Base-by-base conservation (phyloP, 176 grass and related monocot genomes). In the Phragmites australis region DNA sequence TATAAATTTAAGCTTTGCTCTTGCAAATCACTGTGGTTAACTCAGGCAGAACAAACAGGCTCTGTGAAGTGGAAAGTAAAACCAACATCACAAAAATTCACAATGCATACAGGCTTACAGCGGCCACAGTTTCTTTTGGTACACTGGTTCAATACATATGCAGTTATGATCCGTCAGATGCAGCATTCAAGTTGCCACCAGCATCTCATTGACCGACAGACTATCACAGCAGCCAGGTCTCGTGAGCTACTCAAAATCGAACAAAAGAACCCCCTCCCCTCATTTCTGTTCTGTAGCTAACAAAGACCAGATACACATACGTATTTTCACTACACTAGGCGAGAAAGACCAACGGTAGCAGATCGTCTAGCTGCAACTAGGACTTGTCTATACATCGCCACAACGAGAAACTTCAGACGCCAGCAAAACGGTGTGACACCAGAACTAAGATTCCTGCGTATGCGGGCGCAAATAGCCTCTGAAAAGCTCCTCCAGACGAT, bases 161-260 rank as follows among this genome's bases (percentile, higher is more conserved):
- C 19, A 71, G 71, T 81, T 81, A 54, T 71, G 71, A 54, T 56
- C 15, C 45, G 39, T 85, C 77, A 81, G 65, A 65, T n/a, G 25
- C 17, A 56, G 71, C 82, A 85, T 85, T 89, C 76, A 81, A 81
- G 63, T 21, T 55, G 70, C 45, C 82, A 81, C 39, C 82, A 29
- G 62, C 52, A 14, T 65, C 18, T 40, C 32, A 84, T 68, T 61
- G 69, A 84, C 52, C 52, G 1, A 21, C 75, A 51, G 42, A 67
- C 9, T 8, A 60, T 60, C 41, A 44, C 52, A 43, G 69, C 75
- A 79, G 44, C 50, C 8, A 72, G 34, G 59, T 84, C 37, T 60
- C 72, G 59, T 34, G 16, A 46, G 60, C 55, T 78, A 60, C n/a
- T 12, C 71, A 73, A 79, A 83, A 66, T 13, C 37, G 52, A 73